Base-by-base conservation (phyloP, 176 grass and related monocot genomes). In the Musa beccarii region DNA sequence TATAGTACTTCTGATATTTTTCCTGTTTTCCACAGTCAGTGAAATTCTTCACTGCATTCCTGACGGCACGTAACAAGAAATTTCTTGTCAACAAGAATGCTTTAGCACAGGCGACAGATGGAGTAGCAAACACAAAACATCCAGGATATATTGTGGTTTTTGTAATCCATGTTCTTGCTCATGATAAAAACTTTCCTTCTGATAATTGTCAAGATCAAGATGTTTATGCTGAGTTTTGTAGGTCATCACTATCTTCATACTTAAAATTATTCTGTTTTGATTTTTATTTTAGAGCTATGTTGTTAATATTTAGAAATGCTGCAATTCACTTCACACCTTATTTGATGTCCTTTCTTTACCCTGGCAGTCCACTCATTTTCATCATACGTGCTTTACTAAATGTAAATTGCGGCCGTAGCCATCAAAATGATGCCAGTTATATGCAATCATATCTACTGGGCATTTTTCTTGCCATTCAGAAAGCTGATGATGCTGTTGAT, bases 91-190 rank as follows among this genome's bases (percentile, higher is more conserved):
- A 75, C 81, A 84, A 84, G 53, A 83, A 80, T 64, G 83, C 54
- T 62, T 28, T 17, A 66, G 61, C 11, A 80, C 49, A 73, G 22
- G 71, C 75, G 72, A 85, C 85, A 63, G 78, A 87, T 53, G 75
- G 21, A 25, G 17, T 23, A 52, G 83, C 82, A 74, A 68, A 89
- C 24, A 87, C 82, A 61, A 78, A 85, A 74, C 85, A 91, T 43
- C 90, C 90, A 71, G 78, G 82, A 69, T 98, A 98, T 89, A 78
- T 89, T 84, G 78, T 98, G 75, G 86, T 98, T 80, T 98, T 90
- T 69, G 76, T 98, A 74, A 84, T 91, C 73, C 86, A 91, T 85
- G 70, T 84, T 69, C 88, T 98, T 78, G 88, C 80, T 73, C 84
- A 89, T 86, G 86, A 81, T 71, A 24, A 61, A 53, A 66, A 73